These are phyloP conservation scores for Pythium plurisporium DNA, from an alignment of 352 stramenopile genomes.

Conservation along the genomic window DNA sequence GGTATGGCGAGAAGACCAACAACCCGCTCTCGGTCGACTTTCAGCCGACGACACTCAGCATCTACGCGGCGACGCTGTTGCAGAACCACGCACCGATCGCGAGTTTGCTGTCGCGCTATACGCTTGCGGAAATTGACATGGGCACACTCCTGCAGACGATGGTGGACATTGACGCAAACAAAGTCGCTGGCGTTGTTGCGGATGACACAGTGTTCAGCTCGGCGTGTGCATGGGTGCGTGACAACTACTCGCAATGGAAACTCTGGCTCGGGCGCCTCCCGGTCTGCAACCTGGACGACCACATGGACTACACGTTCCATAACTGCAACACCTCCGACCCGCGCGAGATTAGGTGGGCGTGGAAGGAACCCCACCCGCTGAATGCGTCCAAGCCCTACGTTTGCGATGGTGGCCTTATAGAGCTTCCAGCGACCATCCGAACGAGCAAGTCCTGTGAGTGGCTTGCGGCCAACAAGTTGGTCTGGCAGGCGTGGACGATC, in stretches of 20 bases:
- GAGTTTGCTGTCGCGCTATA: conserved; percentile 24
- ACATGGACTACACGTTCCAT: conserved; percentile 18
- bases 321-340: neutral
- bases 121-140: conserved; percentile 28
- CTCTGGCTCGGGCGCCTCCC: conserved; percentile 23
- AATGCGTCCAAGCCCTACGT: conserved; percentile 30
- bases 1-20: conserved; percentile 31
- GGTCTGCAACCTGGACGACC: conserved; percentile 19
- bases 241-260: conserved; percentile 29
- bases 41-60: conserved; percentile 23
- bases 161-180: neutral
- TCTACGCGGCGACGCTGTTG: conserved; percentile 26
- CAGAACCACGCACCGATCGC: conserved; percentile 15
- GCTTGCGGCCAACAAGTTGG: conserved; percentile 8
- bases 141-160: conserved; percentile 14
- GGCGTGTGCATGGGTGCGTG: conserved; percentile 31
- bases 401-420: conserved; percentile 35
- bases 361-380: conserved; percentile 27
- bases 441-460: conserved; percentile 35
- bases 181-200: neutral
- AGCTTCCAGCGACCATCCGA: conserved; percentile 24
- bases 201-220: conserved; percentile 22
- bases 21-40: conserved; percentile 44
- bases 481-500: conserved; percentile 28
- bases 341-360: conserved; percentile 30